Evolutionary conservation across 805 yeast genomes (phyloP), one percentile per base, ranked within the genome.

Genomic region (Hanseniaspora vineae): DNA sequence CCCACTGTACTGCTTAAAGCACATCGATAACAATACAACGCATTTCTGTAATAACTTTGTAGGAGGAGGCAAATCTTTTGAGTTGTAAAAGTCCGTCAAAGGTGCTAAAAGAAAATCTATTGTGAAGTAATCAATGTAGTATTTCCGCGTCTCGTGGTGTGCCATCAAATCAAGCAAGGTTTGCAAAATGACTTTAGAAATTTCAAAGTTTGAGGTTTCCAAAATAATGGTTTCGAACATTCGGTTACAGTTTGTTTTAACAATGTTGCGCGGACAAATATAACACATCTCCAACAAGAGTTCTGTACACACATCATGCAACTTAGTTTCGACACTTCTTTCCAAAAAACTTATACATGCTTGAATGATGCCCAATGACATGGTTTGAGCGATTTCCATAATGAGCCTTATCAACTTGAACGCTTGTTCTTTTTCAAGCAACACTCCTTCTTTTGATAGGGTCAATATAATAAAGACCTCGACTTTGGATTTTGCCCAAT

Each of bases 1-100:
- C 0, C 98, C 99, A 12, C 83, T 71, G 78, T 90, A 81, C 33
- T 78, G 72, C 51, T 85, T 83, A 44, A 90, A 63, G 20, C 85
- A 65, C 3, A 74, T 60, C 0, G 83, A 66, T 2, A 90, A 60
- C 9, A 86, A 68, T 42, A 75, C 70, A 0, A 88, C 76, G 13
- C 78, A 67, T 50, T 72, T 74, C 49, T 81, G 82, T 31, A 87
- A 65, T 52, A 72, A 76, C 37, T 77, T 81, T 8, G 31, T 20
- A 6, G 48, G 39, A 8, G 42, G 14, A 5, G 15, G 20, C 2
- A 12, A 12, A 4, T 39, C 42, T 11, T 31, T 39, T 13, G 48
- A 39, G n/a, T 48, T 45, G 15, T 44, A 23, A 6, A 20, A 39
- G 3, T 39, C 35, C 2, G 50, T 48, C 11, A 48, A 42, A 17